phyloP scores from a whole-genome alignment of 305 asterid genomes.

The Ruellia speciosa region DNA sequence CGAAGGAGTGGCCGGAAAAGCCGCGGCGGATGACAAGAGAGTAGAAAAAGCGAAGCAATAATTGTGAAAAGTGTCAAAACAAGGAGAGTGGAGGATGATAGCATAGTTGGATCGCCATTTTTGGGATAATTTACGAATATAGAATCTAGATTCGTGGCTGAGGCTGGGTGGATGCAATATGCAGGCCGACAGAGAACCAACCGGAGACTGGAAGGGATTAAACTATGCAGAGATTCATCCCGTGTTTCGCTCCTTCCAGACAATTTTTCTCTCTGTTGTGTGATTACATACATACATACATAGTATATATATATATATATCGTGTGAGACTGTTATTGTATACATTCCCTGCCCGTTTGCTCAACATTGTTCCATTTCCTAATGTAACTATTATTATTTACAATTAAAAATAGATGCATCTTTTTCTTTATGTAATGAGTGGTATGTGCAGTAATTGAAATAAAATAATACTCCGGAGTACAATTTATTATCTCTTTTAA shows the following conservation, averaged over 20 bases:
- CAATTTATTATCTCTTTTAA: too few relatives aligned
- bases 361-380: too few relatives aligned
- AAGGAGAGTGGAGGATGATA: too few relatives aligned
- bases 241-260: conserved; percentile 36
- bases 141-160: conserved; percentile 6
- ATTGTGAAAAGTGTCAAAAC: too few relatives aligned
- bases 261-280: conserved; percentile 17
- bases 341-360: too few relatives aligned
- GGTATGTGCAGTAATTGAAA: too few relatives aligned
- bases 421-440: too few relatives aligned
- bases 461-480: too few relatives aligned
- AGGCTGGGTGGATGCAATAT: conserved; percentile 17
- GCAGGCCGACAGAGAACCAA: conserved; percentile 34
- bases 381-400: too few relatives aligned
- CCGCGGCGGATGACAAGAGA: not conserved
- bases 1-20: conserved; percentile 62
- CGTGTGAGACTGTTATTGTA: too few relatives aligned
- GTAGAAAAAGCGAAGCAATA: not conserved
- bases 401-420: too few relatives aligned
- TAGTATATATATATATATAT: too few relatives aligned
- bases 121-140: not conserved
- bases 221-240: conserved; percentile 18
- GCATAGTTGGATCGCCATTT: not conserved
- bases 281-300: not conserved
- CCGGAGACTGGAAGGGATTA: conserved; percentile 17